These are phyloP conservation scores for Syncephalastrum racemosum DNA, from an alignment of 371 early-diverging fungal species.

Conservation along the genomic window DNA sequence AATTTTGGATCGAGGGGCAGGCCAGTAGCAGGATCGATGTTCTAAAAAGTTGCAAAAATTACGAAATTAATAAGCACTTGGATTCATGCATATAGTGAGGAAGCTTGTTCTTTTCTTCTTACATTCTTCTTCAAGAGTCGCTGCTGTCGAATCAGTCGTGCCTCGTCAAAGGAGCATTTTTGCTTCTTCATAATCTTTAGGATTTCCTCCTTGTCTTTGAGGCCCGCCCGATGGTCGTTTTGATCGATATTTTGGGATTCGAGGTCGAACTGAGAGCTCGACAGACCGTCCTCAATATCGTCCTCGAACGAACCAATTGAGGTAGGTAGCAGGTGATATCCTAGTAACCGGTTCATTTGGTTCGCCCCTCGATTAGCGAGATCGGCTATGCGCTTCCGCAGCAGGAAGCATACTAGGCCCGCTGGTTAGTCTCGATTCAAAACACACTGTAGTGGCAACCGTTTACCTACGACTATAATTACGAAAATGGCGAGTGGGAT, in stretches of 20 bases:
- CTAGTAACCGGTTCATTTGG: conserved; percentile 40
- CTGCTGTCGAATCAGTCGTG: conserved; percentile 76
- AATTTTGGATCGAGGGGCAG: conserved; percentile 80
- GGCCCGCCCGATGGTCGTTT: conserved; percentile 72
- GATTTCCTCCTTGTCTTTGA: conserved; percentile 73
- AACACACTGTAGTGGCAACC: not conserved
- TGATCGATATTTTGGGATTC: conserved; percentile 54
- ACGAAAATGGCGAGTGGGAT: conserved; percentile 9
- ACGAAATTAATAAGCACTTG: not conserved
- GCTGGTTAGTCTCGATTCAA: not conserved
- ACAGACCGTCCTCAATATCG: conserved; percentile 72
- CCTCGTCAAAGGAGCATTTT: conserved; percentile 77
- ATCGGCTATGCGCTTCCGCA: conserved; percentile 27
- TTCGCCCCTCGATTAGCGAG: conserved; percentile 32
- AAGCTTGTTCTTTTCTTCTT: conserved; percentile 11
- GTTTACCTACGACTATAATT: conserved; percentile 8
- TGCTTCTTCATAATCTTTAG: conserved; percentile 74
- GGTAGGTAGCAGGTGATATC: conserved; percentile 50
- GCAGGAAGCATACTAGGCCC: conserved; percentile 27
- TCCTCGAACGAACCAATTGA: conserved; percentile 52
- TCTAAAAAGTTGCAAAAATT: conserved; percentile 28
- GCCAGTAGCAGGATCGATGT: conserved; percentile 80
- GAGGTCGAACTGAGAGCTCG: conserved; percentile 74
- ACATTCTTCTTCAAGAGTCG: conserved; percentile 66
- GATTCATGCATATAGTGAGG: not conserved